These are phyloP conservation scores for Crithidia expoeki DNA, from an alignment of 208 protist genomes.

Conservation along the genomic window DNA sequence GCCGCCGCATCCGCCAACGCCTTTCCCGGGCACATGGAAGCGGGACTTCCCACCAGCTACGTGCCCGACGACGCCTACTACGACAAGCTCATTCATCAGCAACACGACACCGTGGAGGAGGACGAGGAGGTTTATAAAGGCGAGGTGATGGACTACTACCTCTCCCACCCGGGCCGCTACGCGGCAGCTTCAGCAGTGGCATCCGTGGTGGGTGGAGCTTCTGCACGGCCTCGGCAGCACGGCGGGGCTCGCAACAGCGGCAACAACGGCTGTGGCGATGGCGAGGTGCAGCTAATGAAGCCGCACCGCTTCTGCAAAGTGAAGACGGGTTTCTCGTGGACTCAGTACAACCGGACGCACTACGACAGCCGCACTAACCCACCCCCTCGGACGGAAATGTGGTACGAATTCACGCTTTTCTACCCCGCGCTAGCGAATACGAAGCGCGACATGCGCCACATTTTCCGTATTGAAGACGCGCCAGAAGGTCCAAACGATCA, in stretches of 20 bases:
- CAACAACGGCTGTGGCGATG: slow-evolving; percentile 18
- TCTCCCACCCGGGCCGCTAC: slow-evolving; percentile 30
- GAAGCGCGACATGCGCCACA: slow-evolving; percentile 88
- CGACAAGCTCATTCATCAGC: slow-evolving; percentile 60
- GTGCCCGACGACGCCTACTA: slow-evolving; percentile 81
- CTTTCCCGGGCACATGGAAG: slow-evolving; percentile 19
- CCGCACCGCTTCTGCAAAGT: slow-evolving; percentile 99
- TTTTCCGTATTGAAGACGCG: slow-evolving; percentile 92
- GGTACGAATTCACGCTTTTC: slow-evolving; percentile 99
- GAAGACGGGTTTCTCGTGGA: slow-evolving; percentile 98
- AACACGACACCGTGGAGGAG: slow-evolving; percentile 72
- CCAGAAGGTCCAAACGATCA: slow-evolving; percentile 75
- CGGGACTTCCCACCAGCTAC: slow-evolving; percentile 67
- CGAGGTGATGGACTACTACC: slow-evolving; percentile 88
- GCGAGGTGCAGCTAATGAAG: slow-evolving; percentile 81
- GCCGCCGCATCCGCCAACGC: slow-evolving; percentile 17
- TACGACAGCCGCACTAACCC: slow-evolving; percentile 98
- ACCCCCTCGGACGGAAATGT: slow-evolving; percentile 98
- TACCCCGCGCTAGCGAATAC: slow-evolving; percentile 97
- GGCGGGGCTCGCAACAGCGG: slow-evolving; percentile 13
- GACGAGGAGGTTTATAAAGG: slow-evolving; percentile 88
- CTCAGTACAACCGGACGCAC: slow-evolving; percentile 99
- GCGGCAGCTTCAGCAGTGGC: background rate
- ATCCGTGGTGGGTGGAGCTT: background rate
- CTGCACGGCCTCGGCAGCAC: slow-evolving; percentile 15